phyloP scores from a whole-genome alignment of 345 rosid genomes.

The Linum usitatissimum region DNA sequence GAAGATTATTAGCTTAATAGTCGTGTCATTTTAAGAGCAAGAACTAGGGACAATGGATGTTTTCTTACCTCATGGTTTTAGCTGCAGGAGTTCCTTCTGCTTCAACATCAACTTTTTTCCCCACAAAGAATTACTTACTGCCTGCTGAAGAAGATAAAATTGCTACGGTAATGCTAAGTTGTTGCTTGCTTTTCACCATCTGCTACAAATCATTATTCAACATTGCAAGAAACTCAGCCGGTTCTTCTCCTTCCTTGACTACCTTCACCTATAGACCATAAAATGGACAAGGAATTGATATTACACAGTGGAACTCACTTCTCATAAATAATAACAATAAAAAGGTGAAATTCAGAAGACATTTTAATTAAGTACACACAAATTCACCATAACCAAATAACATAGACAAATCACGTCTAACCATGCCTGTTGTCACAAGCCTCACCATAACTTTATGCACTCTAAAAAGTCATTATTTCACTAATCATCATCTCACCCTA shows the following conservation, averaged over 20 bases:
- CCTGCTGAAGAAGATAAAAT: background rate
- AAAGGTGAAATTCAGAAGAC: background rate
- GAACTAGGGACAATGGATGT: background rate
- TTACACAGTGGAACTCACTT: background rate
- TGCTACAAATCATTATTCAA: slow-evolving; percentile 34
- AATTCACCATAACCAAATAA: background rate
- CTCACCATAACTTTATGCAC: background rate
- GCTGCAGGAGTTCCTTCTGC: background rate
- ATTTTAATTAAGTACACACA: background rate
- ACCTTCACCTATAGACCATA: slow-evolving; percentile 35
- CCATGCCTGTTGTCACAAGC: background rate
- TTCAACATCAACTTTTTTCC: background rate
- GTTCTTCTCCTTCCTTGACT: slow-evolving; percentile 71
- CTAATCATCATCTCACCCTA: background rate
- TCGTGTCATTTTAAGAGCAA: background rate
- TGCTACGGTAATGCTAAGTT: background rate
- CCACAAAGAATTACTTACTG: background rate
- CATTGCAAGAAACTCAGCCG: slow-evolving; percentile 53
- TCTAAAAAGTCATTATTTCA: background rate
- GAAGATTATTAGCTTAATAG: no score
- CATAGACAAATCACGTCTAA: no score
- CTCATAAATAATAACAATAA: no score
- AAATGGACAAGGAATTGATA: background rate
- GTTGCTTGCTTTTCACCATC: background rate
- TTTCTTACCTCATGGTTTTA: background rate